A percentile compares a stretch with the other conserved stretches of the same genome.
phyloP scores from a whole-genome alignment of 495 filamentous ascomycete genomes.

The Bathelium albidoporum region DNA sequence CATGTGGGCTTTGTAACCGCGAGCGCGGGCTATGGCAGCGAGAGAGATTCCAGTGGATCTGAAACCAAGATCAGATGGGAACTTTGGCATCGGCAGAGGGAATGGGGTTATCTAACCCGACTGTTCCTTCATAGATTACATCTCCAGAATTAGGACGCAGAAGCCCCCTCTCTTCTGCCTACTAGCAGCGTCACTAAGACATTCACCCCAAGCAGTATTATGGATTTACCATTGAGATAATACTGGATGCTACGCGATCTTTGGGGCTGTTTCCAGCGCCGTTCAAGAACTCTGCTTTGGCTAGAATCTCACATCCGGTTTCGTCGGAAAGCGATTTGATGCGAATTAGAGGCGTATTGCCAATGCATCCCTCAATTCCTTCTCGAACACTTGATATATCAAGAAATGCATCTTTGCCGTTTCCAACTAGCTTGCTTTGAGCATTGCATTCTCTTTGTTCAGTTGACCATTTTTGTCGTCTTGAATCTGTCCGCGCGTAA shows the following conservation, averaged over 20 bases:
- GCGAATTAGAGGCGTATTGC: constrained; percentile 80
- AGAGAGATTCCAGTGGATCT: constrained; percentile 81
- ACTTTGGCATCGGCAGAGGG: background rate
- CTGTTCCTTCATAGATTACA: constrained; percentile 94
- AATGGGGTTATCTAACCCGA: constrained; percentile 40
- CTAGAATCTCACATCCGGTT: constrained; percentile 88
- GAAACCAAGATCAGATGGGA: background rate
- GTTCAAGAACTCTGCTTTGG: constrained; percentile 93
- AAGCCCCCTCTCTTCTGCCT: constrained; percentile 70
- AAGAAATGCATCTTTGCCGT: background rate
- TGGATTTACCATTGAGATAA: constrained; percentile 57
- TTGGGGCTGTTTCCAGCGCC: constrained; percentile 94
- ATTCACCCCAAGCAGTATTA: constrained; percentile 5
- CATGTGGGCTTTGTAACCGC: constrained; percentile 89
- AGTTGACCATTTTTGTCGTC: background rate
- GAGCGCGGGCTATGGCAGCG: constrained; percentile 74
- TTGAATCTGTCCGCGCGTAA: background rate
- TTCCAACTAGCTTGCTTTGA: background rate
- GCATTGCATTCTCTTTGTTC: background rate
- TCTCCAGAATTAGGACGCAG: constrained; percentile 75
- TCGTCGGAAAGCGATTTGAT: constrained; percentile 82
- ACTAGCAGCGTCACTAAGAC: background rate
- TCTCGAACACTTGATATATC: constrained; percentile 34
- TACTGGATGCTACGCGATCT: constrained; percentile 83
- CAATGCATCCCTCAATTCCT: constrained; percentile 87